Evolutionary conservation across 2,329 filamentous ascomycete species (phyloP), one percentile per base, ranked within the genome.

Genomic region (Cladobotryum protrusum): DNA sequence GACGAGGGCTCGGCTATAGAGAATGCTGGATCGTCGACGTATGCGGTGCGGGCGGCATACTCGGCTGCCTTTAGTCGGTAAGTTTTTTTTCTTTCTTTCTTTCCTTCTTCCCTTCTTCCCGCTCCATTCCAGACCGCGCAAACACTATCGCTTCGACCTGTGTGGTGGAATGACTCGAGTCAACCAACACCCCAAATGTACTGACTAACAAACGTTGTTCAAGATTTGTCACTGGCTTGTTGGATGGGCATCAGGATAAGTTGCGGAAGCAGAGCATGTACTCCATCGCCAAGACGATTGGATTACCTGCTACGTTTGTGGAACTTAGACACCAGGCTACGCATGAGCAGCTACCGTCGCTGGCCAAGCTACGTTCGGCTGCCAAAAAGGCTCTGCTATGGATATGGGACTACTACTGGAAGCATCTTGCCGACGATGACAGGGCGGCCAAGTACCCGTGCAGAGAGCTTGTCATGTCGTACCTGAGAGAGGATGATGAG

Each of bases 371-470:
- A 54, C 80, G 89, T 47, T 76, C 77, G 34, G 86, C 86, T 1
- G 81, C 86, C 1, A 71, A 75, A 55, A 81, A 85, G 59, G 88
- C 86, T 1, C 73, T 96, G 54, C 73, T 75, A 41, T 96, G 91
- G 91, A 83, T 96, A 46, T 96, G 89, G 88, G 77, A 83, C 47
- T 88, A 88, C 66, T 96, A 95, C 72, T 97, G 91, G 91, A 70
- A 67, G 59, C 70, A 77, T 40, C 64, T 82, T 17, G 57, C 62
- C 2, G 63, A 65, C 5, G 61, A 62, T 15, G 43, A 42, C 14
- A 34, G 32, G 14, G 14, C 17, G 39, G 33, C 40, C 43, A 48
- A 35, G 36, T 48, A 63, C 32, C 55, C 59, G 14, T 71, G 71
- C 50, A 65, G 60, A 18, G 63, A 64, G 3, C 52, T 67, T 6